A percentile compares a stretch with the other conserved stretches of the same genome.
phyloP scores from a whole-genome alignment of 1,284 basidiomycete species.

The Apiotrichum gracile region DNA sequence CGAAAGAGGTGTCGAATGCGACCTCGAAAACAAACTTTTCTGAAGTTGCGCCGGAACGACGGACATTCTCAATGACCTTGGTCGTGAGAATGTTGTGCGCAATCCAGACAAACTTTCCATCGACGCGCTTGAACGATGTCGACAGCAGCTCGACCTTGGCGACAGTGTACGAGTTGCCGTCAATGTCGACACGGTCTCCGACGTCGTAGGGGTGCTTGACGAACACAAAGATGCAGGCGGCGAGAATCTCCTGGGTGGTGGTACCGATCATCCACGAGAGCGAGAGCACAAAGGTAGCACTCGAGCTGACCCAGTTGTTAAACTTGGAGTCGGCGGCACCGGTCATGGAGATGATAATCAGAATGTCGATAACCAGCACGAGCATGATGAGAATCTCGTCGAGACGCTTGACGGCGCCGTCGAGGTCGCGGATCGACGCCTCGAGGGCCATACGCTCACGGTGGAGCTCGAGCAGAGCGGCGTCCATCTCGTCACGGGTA shows the following conservation, averaged over 20 bases:
- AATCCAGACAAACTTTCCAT: conserved; percentile 57
- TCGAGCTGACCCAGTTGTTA: conserved; percentile 56
- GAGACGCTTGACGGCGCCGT: conserved; percentile 72
- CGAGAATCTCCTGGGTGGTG: conserved; percentile 51
- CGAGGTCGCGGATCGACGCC: conserved; percentile 82
- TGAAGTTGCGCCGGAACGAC: conserved; percentile 50
- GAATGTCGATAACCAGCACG: conserved; percentile 57
- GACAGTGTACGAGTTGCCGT: conserved; percentile 60
- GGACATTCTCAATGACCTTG: conserved; percentile 55
- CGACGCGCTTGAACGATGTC: conserved; percentile 53
- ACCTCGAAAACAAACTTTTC: conserved; percentile 70
- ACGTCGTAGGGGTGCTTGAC: conserved; percentile 80
- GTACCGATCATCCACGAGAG: conserved; percentile 83
- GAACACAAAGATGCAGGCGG: conserved; percentile 69
- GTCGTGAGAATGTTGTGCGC: conserved; percentile 60
- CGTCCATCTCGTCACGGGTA: conserved; percentile 66
- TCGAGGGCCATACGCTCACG: conserved; percentile 78
- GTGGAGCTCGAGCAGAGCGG: conserved; percentile 75
- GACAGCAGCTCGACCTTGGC: conserved; percentile 80
- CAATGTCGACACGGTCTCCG: conserved; percentile 65
- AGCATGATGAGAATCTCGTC: conserved; percentile 50
- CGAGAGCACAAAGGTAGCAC: conserved; percentile 75
- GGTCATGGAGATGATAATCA: conserved; percentile 68
- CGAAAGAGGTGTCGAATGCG: conserved; percentile 69
- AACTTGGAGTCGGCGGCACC: background rate